A percentile compares a stretch with the other conserved stretches of the same genome.
Evolutionary conservation across 2,329 filamentous ascomycete genomes (phyloP).

Genomic region (Raffaelea ambrosiae): DNA sequence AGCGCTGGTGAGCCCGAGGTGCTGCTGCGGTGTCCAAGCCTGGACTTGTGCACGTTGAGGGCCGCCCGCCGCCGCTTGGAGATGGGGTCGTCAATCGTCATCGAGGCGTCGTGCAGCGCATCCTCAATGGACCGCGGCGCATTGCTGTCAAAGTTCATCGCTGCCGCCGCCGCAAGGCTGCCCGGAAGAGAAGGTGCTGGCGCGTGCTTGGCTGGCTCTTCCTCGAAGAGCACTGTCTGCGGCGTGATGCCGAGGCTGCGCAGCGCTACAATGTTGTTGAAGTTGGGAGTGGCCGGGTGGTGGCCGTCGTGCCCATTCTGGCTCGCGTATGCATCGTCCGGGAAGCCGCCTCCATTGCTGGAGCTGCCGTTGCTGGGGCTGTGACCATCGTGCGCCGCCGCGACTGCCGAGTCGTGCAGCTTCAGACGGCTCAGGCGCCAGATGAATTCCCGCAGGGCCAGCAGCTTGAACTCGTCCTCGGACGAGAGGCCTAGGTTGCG

Average conservation of each 20-base stretch:
- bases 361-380: conserved; percentile 18
- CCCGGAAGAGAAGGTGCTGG: not conserved
- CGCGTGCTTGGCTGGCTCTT: conserved; percentile 37
- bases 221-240: conserved; percentile 90
- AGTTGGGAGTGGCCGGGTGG: conserved; percentile 24
- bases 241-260: conserved; percentile 69
- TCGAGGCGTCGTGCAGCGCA: conserved; percentile 83
- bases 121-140: conserved; percentile 70
- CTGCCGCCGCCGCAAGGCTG: conserved; percentile 19
- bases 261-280: conserved; percentile 66
- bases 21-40: conserved; percentile 28
- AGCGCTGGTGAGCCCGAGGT: conserved; percentile 25
- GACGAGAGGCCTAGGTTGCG: conserved; percentile 71
- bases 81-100: conserved; percentile 66
- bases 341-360: not conserved
- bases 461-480: conserved; percentile 84
- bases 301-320: conserved; percentile 4
- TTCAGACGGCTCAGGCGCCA: conserved; percentile 75
- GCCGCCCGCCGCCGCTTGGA: conserved; percentile 44
- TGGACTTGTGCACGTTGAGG: conserved; percentile 40
- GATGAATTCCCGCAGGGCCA: conserved; percentile 82
- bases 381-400: conserved; percentile 6
- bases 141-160: conserved; percentile 20
- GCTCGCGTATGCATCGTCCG: no score
- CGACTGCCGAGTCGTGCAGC: conserved; percentile 36